Base-by-base conservation (phyloP, 2,329 filamentous ascomycete species). In the Podosphaera xanthii region DNA sequence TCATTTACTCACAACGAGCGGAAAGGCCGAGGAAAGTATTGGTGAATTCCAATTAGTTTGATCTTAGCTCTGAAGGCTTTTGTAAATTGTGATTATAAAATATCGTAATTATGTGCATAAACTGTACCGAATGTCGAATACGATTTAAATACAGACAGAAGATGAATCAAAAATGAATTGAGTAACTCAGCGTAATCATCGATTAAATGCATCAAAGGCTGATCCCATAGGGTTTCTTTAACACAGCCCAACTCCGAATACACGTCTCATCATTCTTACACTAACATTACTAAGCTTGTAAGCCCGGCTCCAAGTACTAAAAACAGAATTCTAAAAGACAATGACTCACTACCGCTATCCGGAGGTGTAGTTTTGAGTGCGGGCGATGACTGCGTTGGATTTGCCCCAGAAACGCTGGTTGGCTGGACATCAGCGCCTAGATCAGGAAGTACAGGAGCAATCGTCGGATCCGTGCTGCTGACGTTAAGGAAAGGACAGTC, bases 401-500 rank as follows among this genome's bases (percentile, higher is more conserved):
- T 57, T 34, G 9, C 55, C 8, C 55, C 35, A 3, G 8, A 4
- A 8, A 36, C 54, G 8, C 30, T 49, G n/a, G 58, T 61, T 5
- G 60, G 60, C 44, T 58, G 59, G 6, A 61, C 60, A 42, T 10
- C 48, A 14, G 58, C 58, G 8, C 60, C 60, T 34, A 58, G 36
- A 61, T 64, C 62, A 22, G 62, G 62, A 14, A 62, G 57, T 8
- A 35, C 42, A 1, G 44, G 42, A 9, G 52, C 35, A 1, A 33
- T 56, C 8, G 53, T 58, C 4, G 57, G 31, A 58, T 64, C 58
- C 7, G 61, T 63, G 34, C 59, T 61, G 4, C 53, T 60, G 0
- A 61, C 58, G 59, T 66, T 66, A 30, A 64, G 62, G 59, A 63
- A 62, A 2, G 59, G 31, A 53, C 67, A 67, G 57, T 63, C 62